phyloP scores from a whole-genome alignment of 768 basidiomycete species.

The Lactifluus hygrophoroides region DNA sequence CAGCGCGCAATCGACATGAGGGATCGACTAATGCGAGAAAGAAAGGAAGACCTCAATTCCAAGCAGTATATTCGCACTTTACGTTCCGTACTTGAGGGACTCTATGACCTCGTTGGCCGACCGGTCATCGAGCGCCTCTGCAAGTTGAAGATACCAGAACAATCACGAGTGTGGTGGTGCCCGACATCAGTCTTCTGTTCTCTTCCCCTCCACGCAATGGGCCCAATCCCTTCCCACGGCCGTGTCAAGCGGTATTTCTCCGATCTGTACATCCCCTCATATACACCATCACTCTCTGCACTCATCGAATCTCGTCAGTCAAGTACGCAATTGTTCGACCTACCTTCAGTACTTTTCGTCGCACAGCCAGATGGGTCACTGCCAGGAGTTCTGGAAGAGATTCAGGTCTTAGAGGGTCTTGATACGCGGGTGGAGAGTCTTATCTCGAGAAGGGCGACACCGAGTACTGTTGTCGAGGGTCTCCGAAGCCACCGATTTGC shows the following conservation, averaged over 20 bases:
- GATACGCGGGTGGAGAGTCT: background rate
- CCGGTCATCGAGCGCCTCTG: slow-evolving; percentile 1
- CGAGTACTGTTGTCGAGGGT: background rate
- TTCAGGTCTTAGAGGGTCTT: background rate
- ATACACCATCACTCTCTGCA: slow-evolving; percentile 9
- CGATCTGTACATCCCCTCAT: slow-evolving; percentile 11
- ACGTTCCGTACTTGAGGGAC: background rate
- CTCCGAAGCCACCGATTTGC: background rate
- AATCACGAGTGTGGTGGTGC: slow-evolving; percentile 16
- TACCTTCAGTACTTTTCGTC: background rate
- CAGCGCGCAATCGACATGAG: background rate
- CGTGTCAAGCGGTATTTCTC: background rate
- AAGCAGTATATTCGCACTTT: background rate
- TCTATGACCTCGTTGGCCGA: slow-evolving; percentile 3
- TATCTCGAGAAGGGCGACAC: background rate
- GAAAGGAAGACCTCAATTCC: background rate
- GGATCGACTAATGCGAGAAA: background rate
- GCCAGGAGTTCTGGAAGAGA: background rate
- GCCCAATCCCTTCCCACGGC: background rate
- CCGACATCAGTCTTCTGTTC: slow-evolving; percentile 8
- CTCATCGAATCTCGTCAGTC: slow-evolving; percentile 1
- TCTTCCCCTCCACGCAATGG: slow-evolving; percentile 9
- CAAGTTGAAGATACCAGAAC: background rate
- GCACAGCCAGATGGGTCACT: background rate
- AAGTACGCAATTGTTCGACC: too few species aligned